These are phyloP conservation scores for Bipolaris gigantea DNA, from an alignment of 2,329 filamentous ascomycete species.

Conservation along the genomic window DNA sequence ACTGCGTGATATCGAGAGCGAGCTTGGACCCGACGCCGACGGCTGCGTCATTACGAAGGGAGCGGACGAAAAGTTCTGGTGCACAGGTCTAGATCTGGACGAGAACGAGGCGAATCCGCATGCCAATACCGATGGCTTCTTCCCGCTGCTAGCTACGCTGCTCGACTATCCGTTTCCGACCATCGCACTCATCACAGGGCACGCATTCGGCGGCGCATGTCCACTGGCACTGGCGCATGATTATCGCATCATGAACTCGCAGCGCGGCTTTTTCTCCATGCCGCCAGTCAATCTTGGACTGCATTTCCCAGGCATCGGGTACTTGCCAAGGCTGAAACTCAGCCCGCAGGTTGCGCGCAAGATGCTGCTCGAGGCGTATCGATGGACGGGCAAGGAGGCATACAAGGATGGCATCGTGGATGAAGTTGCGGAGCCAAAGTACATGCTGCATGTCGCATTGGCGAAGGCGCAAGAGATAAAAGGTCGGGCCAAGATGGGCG, in stretches of 20 bases:
- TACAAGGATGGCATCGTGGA: conserved; percentile 58
- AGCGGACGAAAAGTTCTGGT: conserved; percentile 56
- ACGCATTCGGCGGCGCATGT: conserved; percentile 55
- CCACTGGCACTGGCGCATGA: conserved; percentile 54
- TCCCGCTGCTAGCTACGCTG: conserved; percentile 54
- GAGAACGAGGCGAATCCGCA: conserved; percentile 54
- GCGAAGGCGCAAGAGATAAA: conserved; percentile 50
- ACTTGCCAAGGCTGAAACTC: conserved; percentile 56
- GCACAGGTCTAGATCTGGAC: conserved; percentile 54
- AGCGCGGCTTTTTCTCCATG: conserved; percentile 42
- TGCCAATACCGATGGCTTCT: conserved; percentile 61
- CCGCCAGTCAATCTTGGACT: conserved; percentile 59
- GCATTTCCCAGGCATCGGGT: conserved; percentile 59
- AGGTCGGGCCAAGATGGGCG: conserved; percentile 51
- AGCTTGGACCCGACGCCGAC: conserved; percentile 52
- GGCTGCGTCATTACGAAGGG: conserved; percentile 58
- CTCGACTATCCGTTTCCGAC: conserved; percentile 56
- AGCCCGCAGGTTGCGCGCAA: conserved; percentile 55
- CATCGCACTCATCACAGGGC: conserved; percentile 53
- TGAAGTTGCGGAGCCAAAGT: conserved; percentile 50
- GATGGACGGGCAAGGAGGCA: conserved; percentile 57
- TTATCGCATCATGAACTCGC: conserved; percentile 48
- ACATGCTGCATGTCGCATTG: conserved; percentile 54
- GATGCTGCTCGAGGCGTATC: conserved; percentile 60
- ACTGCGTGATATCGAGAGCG: conserved; percentile 52